Percentiles rank a stretch among this genome's conserved stretches.
phyloP scores from a whole-genome alignment of 345 rosid genomes.

The Rhizophora mangle region DNA sequence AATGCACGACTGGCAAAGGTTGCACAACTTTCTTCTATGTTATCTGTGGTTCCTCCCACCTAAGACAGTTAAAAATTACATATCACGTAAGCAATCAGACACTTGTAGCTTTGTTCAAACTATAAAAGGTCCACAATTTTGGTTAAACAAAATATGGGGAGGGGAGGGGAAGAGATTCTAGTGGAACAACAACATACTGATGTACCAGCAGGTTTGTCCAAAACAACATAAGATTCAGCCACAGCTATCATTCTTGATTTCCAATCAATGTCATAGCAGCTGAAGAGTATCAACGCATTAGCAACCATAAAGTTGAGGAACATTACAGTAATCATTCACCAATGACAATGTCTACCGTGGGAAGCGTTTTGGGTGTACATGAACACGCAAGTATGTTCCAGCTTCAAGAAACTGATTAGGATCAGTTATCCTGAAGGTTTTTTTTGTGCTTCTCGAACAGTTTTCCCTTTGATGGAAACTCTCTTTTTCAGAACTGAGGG shows the following conservation, averaged over 20 bases:
- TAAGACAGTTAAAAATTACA: constrained; percentile 20
- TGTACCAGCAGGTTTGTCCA: constrained; percentile 96
- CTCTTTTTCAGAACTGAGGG: constrained; percentile 64
- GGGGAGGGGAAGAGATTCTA: neutral
- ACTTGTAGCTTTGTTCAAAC: neutral
- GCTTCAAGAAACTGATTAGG: constrained; percentile 59
- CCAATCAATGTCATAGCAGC: constrained; percentile 95
- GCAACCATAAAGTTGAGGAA: neutral
- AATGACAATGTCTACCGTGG: constrained; percentile 52
- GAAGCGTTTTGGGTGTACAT: constrained; percentile 90
- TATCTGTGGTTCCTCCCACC: constrained; percentile 95
- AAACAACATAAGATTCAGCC: constrained; percentile 68
- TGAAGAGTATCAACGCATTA: constrained; percentile 23
- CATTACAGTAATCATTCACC: neutral
- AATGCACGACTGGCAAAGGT: constrained; percentile 79
- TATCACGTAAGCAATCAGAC: neutral
- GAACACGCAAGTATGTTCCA: constrained; percentile 83
- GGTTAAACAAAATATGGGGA: too few relatives aligned
- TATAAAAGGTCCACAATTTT: neutral
- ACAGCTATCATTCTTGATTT: constrained; percentile 67
- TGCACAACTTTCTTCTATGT: constrained; percentile 92
- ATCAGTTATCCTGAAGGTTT: constrained; percentile 71
- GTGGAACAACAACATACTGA: constrained; percentile 52
- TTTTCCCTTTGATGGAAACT: constrained; percentile 74
- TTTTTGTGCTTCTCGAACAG: constrained; percentile 87